Percentiles rank a stretch among this genome's conserved stretches.
Evolutionary conservation across 2,329 filamentous ascomycete species (phyloP).

Genomic region (Neofusicoccum laricinum): DNA sequence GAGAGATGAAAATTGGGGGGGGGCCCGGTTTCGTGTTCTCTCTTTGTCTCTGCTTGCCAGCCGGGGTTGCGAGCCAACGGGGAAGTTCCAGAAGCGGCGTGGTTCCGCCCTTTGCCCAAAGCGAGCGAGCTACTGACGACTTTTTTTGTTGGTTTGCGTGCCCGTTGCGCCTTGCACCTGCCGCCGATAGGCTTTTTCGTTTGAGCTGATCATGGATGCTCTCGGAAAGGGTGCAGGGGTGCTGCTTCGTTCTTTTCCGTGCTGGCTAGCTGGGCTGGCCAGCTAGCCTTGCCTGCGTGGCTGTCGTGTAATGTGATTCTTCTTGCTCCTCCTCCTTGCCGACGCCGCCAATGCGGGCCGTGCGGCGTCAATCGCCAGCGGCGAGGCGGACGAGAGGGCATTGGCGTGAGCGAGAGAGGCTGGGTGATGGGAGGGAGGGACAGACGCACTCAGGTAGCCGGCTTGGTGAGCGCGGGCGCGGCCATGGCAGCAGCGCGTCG

Average conservation of each 20-base stretch:
- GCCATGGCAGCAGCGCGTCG: conserved; percentile 7
- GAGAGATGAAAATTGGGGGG: conserved; percentile 10
- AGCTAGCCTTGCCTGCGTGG: conserved; percentile 10
- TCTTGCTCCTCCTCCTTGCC: background rate
- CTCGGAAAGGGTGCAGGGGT: conserved; percentile 2
- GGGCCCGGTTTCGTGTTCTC: background rate
- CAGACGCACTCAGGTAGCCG: background rate
- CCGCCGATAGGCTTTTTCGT: conserved; percentile 7
- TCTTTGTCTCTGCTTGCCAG: background rate
- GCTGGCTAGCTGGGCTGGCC: background rate
- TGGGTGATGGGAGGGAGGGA: background rate
- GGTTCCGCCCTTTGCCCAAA: background rate
- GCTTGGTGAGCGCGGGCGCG: background rate
- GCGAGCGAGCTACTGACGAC: background rate
- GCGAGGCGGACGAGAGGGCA: background rate
- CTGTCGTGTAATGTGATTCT: conserved; percentile 10
- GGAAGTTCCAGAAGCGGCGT: conserved; percentile 6
- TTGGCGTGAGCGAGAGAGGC: background rate
- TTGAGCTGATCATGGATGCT: background rate
- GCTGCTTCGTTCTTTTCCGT: conserved; percentile 1
- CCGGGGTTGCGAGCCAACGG: background rate
- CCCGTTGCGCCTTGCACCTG: background rate
- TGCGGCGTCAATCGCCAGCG: background rate
- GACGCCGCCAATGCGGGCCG: conserved; percentile 2
- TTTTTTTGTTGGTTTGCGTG: background rate